Conservation (phyloP, 257 asterid genomes). For the Solanum pinnatisectum region DNA sequence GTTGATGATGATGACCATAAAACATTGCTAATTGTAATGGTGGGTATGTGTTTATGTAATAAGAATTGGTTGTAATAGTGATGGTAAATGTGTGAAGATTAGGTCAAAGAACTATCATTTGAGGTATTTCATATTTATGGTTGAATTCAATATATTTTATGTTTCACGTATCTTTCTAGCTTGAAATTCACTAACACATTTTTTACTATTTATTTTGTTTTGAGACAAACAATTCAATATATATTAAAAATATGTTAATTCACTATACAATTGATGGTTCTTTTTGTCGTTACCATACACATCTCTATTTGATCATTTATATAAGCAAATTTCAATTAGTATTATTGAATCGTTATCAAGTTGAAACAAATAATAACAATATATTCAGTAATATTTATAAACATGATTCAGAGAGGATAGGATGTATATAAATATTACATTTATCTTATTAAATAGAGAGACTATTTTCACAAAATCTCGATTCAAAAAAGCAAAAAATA, state of each 20-base stretch:
- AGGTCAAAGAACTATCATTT: neutral
- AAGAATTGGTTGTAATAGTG: neutral
- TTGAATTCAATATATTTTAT: neutral
- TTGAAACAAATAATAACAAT: too few relatives aligned
- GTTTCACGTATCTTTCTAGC: neutral
- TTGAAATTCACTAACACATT: too few relatives aligned
- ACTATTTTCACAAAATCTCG: accelerated
- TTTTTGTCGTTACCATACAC: neutral
- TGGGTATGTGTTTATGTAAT: neutral
- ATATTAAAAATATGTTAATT: too few relatives aligned
- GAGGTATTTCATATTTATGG: neutral
- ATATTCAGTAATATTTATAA: too few relatives aligned
- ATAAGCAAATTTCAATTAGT: neutral
- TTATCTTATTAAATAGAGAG: too few relatives aligned
- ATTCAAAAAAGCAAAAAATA: too few relatives aligned
- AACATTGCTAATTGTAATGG: neutral
- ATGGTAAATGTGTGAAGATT: neutral
- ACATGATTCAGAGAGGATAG: neutral
- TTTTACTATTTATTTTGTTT: too few relatives aligned
- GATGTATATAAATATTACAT: too few relatives aligned
- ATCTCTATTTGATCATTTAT: neutral
- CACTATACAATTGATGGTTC: neutral
- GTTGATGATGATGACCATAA: neutral
- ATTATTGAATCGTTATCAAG: too few relatives aligned
- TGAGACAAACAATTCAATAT: too few relatives aligned